These are phyloP conservation scores for Cordyceps cicadae DNA, from an alignment of 2,329 filamentous ascomycete genomes.

Conservation along the genomic window DNA sequence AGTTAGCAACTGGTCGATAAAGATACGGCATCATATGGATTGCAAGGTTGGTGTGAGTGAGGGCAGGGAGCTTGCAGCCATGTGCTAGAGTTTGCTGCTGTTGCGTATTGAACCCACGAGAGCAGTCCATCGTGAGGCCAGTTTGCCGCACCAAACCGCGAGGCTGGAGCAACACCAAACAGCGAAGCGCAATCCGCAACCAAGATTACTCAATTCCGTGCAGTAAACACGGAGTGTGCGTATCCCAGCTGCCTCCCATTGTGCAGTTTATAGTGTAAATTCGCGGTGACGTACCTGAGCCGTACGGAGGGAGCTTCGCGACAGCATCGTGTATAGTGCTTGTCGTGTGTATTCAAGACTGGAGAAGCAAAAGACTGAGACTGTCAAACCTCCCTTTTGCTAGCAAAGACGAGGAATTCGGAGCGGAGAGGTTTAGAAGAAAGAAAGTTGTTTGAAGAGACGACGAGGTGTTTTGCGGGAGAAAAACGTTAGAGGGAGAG, in stretches of 20 bases:
- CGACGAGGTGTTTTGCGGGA: slow-evolving; percentile 11
- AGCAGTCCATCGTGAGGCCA: not conserved
- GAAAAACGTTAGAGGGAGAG: slow-evolving; percentile 10
- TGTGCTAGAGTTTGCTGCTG: not conserved
- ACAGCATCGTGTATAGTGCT: slow-evolving; percentile 41
- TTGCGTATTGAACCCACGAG: not conserved
- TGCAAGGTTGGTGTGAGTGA: not conserved
- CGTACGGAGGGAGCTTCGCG: slow-evolving; percentile 47
- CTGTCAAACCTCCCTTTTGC: not conserved
- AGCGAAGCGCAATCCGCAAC: not conserved
- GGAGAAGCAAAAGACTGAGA: not conserved
- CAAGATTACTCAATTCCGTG: not conserved
- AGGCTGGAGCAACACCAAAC: not conserved
- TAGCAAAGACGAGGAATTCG: slow-evolving; percentile 8
- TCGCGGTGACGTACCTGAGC: slow-evolving; percentile 43
- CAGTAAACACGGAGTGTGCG: not conserved
- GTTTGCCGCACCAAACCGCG: not conserved
- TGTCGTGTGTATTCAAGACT: slow-evolving; percentile 10
- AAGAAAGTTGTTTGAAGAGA: slow-evolving; percentile 1
- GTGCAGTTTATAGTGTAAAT: not conserved
- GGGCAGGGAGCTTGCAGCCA: not conserved
- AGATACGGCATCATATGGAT: not conserved
- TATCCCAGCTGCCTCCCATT: not conserved
- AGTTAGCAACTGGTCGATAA: slow-evolving; percentile 1
- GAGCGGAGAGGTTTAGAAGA: slow-evolving; percentile 8